Evolutionary conservation across 257 asterid genomes (phyloP).

Genomic region (Primulina tabacum): DNA sequence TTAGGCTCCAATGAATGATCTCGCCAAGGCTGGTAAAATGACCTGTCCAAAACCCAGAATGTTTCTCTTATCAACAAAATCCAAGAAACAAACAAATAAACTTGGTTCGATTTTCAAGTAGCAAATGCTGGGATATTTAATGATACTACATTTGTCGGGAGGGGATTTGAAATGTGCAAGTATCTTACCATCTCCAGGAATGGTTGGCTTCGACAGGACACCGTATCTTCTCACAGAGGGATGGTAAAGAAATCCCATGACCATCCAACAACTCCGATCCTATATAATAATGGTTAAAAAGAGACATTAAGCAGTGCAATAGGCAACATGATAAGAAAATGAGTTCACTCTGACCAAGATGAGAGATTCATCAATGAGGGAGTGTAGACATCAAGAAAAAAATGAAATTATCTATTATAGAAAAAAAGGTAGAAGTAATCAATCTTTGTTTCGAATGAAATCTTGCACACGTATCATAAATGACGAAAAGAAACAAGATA

Average conservation of each 20-base stretch:
- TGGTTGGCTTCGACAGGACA: slow-evolving; percentile 78
- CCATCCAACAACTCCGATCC: slow-evolving; percentile 38
- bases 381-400: not conserved
- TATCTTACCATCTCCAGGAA: slow-evolving; percentile 82
- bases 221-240: slow-evolving; percentile 51
- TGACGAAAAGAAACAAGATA: too few species aligned
- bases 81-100: not conserved
- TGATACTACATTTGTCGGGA: not conserved
- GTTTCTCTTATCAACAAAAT: not conserved
- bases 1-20: slow-evolving; percentile 42
- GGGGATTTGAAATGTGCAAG: slow-evolving; percentile 7
- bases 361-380: slow-evolving; percentile 1
- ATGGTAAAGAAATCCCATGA: slow-evolving; percentile 35
- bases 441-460: too few species aligned
- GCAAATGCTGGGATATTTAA: not conserved
- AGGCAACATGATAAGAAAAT: not conserved
- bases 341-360: not conserved
- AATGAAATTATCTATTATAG: not conserved
- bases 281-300: slow-evolving; percentile 27
- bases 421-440: not conserved
- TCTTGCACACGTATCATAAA: too few species aligned
- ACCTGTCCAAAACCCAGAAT: slow-evolving; percentile 44
- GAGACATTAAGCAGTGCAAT: slow-evolving; percentile 10
- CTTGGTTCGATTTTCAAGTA: not conserved
- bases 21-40: slow-evolving; percentile 71